Conservation (phyloP, 2,329 filamentous ascomycete genomes). For the Moelleriella libera region DNA sequence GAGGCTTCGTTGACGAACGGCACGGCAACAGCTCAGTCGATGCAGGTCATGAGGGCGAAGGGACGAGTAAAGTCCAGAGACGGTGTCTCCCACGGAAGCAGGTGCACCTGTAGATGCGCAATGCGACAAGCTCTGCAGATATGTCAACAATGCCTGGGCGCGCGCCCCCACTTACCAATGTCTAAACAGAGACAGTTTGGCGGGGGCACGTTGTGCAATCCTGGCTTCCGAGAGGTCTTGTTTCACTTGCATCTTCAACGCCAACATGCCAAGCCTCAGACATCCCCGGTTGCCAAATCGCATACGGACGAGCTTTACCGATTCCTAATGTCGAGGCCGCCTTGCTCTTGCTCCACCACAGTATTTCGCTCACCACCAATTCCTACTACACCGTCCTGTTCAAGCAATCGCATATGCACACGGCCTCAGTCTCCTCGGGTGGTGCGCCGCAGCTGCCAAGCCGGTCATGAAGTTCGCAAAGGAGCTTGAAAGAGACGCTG, state of each 20-base stretch:
- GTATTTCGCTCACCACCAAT: background rate
- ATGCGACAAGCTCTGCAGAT: no score
- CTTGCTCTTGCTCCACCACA: background rate
- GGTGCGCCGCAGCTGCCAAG: constrained; percentile 4
- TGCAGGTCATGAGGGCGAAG: no score
- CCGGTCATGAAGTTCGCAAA: constrained; percentile 8
- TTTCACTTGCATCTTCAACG: constrained; percentile 2
- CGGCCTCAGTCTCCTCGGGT: constrained; percentile 1
- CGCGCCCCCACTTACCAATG: no score
- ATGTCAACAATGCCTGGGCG: no score
- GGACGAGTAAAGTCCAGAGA: no score
- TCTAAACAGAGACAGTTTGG: no score
- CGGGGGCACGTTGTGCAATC: background rate
- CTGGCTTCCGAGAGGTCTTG: constrained; percentile 2
- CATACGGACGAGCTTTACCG: background rate
- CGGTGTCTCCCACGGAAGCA: no score
- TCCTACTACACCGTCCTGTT: background rate
- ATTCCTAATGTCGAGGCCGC: background rate
- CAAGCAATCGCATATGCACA: background rate
- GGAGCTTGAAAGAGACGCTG: constrained; percentile 29
- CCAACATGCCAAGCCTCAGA: constrained; percentile 3
- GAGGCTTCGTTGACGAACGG: no score
- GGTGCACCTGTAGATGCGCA: no score
- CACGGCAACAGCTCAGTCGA: no score
- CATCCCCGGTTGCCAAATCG: background rate